Base-by-base conservation (phyloP, 2,329 filamentous ascomycete species). In the Colletotrichum salicis region DNA sequence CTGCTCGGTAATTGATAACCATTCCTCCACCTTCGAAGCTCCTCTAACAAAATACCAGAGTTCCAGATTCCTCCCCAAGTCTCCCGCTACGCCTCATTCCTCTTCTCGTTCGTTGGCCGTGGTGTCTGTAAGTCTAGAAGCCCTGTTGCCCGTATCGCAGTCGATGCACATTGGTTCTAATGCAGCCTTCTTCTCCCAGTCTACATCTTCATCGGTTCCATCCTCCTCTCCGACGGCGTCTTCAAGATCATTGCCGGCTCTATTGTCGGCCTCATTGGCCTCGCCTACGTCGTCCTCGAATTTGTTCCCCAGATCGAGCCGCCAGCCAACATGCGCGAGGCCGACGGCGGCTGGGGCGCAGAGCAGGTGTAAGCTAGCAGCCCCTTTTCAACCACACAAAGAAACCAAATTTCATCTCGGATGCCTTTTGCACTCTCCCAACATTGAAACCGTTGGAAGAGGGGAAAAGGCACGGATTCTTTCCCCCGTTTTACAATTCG, bases 71-170 rank as follows among this genome's bases (percentile, higher is more conserved):
- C 96, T 62, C 94, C 95, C 71, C 95, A 97, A 82, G 88, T 97
- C 66, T 93, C 95, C 70, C 92, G 94, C 84, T 97, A 98, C 86
- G 96, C 95, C 66, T 97, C 94, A 12, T 99, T 99, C 87, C 92
- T 98, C 84, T 98, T 98, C 87, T 97, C 94, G 70, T 98, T 99
- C 88, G 85, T 98, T 77, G 96, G 96, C 73, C 95, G 96, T 80
- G 96, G 96, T 84, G 88, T 94, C 81, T 98, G 95, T 97, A 90
- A 85, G 94, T 91, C 19, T 48, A 7, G 54, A 22, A 15, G 45
- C 31, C 66, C 58, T 59, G 24, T 19, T 22, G 35, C 35, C 2
- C 31, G 33, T 48, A 13, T 31, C 37, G 19, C 41, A 55, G 51
- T 22, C 4, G 7, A 72, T 27, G 27, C 33, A 33, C 37, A 22